These are phyloP conservation scores for Agaricus blazei DNA, from an alignment of 768 basidiomycete species.

Conservation along the genomic window DNA sequence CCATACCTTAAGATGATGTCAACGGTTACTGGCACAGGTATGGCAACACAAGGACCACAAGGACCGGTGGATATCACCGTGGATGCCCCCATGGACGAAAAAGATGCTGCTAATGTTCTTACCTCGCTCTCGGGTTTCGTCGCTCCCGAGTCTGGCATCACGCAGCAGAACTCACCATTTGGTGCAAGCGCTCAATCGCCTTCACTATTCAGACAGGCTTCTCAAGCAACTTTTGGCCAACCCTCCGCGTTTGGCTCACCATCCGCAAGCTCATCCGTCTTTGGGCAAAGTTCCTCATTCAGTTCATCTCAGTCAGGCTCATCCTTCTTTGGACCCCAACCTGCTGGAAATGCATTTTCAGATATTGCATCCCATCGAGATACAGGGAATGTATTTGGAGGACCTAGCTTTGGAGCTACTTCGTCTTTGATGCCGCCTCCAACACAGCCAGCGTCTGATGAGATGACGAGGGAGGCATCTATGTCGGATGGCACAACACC, in stretches of 20 bases:
- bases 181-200: background rate
- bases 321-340: constrained; percentile 15
- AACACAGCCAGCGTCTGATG: constrained; percentile 16
- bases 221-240: constrained; percentile 17
- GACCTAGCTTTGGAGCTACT: constrained; percentile 14
- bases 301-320: background rate
- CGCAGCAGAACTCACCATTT: constrained; percentile 3
- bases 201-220: constrained; percentile 29
- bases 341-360: constrained; percentile 25
- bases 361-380: background rate
- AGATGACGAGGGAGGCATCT: constrained; percentile 40
- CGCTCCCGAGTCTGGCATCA: background rate
- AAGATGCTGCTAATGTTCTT: constrained; percentile 8
- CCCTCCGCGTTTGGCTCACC: constrained; percentile 15
- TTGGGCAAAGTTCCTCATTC: constrained; percentile 20
- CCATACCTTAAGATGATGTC: constrained; percentile 55
- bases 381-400: constrained; percentile 18
- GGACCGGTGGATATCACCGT: background rate
- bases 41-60: background rate
- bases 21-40: constrained; percentile 12
- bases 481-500: constrained; percentile 39
- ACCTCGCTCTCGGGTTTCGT: constrained; percentile 3
- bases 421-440: constrained; percentile 17
- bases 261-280: constrained; percentile 22
- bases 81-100: constrained; percentile 7